Percentiles rank a stretch among this genome's conserved stretches.
Evolutionary conservation across 495 filamentous ascomycete species (phyloP).

Genomic region (Hypoxylon lenormandii): DNA sequence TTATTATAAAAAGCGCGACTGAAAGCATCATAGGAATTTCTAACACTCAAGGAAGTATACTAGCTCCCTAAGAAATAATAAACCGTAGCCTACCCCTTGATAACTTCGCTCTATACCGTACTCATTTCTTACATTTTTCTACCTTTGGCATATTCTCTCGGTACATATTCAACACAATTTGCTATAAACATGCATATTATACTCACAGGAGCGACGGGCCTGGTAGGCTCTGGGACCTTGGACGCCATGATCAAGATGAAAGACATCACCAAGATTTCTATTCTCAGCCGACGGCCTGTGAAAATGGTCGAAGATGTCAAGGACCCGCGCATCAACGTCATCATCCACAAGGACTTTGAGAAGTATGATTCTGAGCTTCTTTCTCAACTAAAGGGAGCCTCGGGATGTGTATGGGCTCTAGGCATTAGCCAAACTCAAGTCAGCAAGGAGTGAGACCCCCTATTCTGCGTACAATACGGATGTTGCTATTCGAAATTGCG

Average conservation of each 20-base stretch:
- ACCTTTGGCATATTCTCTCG: no score
- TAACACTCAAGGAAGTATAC: no score
- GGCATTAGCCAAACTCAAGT: conserved; percentile 71
- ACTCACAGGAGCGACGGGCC: conserved; percentile 79
- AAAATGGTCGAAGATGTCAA: conserved; percentile 70
- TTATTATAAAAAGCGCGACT: no score
- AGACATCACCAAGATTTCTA: conserved; percentile 70
- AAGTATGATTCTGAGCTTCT: conserved; percentile 67
- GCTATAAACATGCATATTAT: conserved; percentile 73
- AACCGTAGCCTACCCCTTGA: no score
- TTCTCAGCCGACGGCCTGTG: conserved; percentile 74
- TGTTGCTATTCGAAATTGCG: background rate
- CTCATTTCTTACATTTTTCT: no score
- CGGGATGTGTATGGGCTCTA: conserved; percentile 77
- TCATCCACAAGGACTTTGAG: conserved; percentile 73
- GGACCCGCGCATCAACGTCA: conserved; percentile 69
- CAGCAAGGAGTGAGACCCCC: conserved; percentile 65
- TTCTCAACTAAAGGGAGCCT: conserved; percentile 70
- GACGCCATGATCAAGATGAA: conserved; percentile 71
- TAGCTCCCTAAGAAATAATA: no score
- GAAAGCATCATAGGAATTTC: no score
- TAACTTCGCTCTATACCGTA: no score
- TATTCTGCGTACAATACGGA: background rate
- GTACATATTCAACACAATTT: background rate
- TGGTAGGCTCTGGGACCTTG: conserved; percentile 74